These are phyloP conservation scores for Apiospora kogelbergensis DNA, from an alignment of 2,329 filamentous ascomycete species.

Conservation along the genomic window DNA sequence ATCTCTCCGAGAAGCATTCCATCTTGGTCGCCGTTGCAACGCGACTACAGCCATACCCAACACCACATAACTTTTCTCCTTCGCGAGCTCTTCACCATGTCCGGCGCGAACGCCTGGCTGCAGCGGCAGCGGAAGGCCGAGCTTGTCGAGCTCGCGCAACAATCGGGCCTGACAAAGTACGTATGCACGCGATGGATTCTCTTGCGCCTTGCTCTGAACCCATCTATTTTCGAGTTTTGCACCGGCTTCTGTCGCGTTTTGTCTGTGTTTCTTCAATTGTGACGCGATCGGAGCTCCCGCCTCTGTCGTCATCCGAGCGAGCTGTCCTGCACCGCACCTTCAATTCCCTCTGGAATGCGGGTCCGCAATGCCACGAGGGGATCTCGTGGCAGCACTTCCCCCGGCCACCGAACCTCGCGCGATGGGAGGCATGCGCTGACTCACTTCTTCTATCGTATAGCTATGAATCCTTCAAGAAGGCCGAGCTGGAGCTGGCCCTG, in stretches of 20 bases:
- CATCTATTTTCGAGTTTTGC: constrained; percentile 4
- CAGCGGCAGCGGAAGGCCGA: constrained; percentile 81
- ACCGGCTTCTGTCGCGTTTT: background rate
- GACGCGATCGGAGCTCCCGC: background rate
- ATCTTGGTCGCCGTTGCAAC: constrained; percentile 31
- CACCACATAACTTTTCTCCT: constrained; percentile 7
- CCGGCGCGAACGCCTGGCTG: constrained; percentile 69
- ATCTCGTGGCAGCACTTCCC: constrained; percentile 20
- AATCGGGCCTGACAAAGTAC: constrained; percentile 72
- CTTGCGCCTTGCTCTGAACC: background rate
- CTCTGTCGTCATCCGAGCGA: background rate
- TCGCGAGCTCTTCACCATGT: constrained; percentile 51
- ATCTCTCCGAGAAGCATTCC: constrained; percentile 21
- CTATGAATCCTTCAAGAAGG: constrained; percentile 71
- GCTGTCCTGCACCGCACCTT: background rate
- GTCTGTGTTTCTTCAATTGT: constrained; percentile 7
- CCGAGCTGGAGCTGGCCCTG: constrained; percentile 73
- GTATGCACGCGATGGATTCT: constrained; percentile 32
- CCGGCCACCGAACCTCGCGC: constrained; percentile 15
- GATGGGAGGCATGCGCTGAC: constrained; percentile 17
- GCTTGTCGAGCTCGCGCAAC: constrained; percentile 71
- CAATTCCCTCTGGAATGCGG: constrained; percentile 19
- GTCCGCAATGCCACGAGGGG: constrained; percentile 17
- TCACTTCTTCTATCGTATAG: constrained; percentile 42
- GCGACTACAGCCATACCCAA: constrained; percentile 32